Conservation (phyloP, 495 filamentous ascomycete species). For the Aspergillus heteromorphus region DNA sequence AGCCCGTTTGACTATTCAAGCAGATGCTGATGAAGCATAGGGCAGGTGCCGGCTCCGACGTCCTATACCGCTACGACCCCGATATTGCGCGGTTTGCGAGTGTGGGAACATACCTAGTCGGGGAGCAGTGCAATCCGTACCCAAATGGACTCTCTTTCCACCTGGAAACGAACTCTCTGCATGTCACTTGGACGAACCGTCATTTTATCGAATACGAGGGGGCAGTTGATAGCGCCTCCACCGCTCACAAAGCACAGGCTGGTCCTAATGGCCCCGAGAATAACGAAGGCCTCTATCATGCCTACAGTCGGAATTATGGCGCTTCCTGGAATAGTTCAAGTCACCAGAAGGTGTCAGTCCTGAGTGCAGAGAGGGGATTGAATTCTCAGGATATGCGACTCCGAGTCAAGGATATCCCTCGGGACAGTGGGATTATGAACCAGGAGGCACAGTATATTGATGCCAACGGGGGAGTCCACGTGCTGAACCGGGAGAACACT, state of each 20-base stretch:
- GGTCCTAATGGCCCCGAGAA: conserved; percentile 2
- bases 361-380: background rate
- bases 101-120: background rate
- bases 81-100: background rate
- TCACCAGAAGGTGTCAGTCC: background rate
- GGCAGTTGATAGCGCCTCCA: background rate
- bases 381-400: background rate
- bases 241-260: conserved; percentile 1
- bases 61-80: background rate
- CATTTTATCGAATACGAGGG: background rate
- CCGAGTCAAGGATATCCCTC: background rate
- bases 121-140: conserved; percentile 1
- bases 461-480: background rate
- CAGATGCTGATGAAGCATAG: background rate
- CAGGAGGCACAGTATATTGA: background rate
- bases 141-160: background rate
- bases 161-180: background rate
- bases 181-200: conserved; percentile 4
- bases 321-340: background rate
- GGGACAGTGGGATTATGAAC: conserved; percentile 2
- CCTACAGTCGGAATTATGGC: background rate
- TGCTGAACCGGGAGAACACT: conserved; percentile 1
- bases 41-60: conserved; percentile 2
- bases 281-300: conserved; percentile 1
- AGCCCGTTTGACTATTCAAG: background rate